Evolutionary conservation across 202 grass and related monocot genomes (phyloP).

Genomic region (Zoysia matrella): DNA sequence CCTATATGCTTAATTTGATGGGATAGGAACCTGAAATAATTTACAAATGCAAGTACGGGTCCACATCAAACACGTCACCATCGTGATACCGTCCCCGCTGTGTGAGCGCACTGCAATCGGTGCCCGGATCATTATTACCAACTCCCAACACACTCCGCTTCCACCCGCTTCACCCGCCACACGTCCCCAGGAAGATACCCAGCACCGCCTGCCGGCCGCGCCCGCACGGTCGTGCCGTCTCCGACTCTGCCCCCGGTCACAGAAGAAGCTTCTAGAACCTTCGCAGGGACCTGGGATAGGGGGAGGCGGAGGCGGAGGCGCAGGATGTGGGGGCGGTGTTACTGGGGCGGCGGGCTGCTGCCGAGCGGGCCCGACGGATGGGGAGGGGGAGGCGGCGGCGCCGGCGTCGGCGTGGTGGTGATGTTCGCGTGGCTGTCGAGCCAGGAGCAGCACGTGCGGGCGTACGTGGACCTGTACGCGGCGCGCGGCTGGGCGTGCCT

Average conservation of each 20-base stretch:
- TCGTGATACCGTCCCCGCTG: neutral
- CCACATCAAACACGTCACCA: neutral
- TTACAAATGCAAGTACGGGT: no score
- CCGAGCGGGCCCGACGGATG: neutral
- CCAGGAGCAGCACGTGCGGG: slow-evolving; percentile 70
- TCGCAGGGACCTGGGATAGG: neutral
- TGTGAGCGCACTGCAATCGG: neutral
- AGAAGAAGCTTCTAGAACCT: slow-evolving; percentile 19
- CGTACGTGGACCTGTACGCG: slow-evolving; percentile 70
- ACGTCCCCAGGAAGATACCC: slow-evolving; percentile 40
- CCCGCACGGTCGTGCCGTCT: neutral
- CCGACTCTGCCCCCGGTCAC: neutral
- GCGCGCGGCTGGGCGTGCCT: slow-evolving; percentile 75
- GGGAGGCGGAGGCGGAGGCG: neutral
- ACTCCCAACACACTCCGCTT: neutral
- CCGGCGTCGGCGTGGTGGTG: slow-evolving; percentile 65
- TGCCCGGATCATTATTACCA: slow-evolving; percentile 2
- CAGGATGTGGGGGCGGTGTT: slow-evolving; percentile 78
- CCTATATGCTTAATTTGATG: no score
- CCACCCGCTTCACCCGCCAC: slow-evolving; percentile 27
- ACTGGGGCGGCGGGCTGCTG: slow-evolving; percentile 56
- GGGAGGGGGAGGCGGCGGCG: neutral
- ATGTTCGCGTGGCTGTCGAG: slow-evolving; percentile 88
- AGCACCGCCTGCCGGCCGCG: neutral
- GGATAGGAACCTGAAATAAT: no score